These are phyloP conservation scores for Mycena galopus DNA, from an alignment of 768 basidiomycete species.

Conservation along the genomic window DNA sequence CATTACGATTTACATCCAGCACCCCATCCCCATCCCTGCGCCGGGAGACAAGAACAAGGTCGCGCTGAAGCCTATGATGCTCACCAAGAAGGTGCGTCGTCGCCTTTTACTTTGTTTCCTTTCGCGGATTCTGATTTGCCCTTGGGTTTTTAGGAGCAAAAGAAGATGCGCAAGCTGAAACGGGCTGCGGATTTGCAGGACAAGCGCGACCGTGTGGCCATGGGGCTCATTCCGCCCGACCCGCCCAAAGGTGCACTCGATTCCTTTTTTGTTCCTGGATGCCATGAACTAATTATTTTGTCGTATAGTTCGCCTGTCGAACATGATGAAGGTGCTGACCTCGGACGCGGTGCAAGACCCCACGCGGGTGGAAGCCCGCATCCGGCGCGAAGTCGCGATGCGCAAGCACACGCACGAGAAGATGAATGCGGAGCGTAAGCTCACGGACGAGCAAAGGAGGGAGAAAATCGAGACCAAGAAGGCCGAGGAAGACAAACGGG, in stretches of 20 bases:
- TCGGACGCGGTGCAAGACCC: slow-evolving; percentile 98
- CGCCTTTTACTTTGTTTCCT: background rate
- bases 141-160: slow-evolving; percentile 76
- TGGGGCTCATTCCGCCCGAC: slow-evolving; percentile 96
- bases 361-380: slow-evolving; percentile 95
- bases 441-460: slow-evolving; percentile 89
- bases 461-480: slow-evolving; percentile 93
- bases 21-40: slow-evolving; percentile 96
- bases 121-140: background rate
- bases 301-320: slow-evolving; percentile 85
- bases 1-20: slow-evolving; percentile 93
- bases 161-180: slow-evolving; percentile 95
- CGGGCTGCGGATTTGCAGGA: slow-evolving; percentile 93
- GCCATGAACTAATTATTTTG: slow-evolving; percentile 16
- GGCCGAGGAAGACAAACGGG: slow-evolving; percentile 89
- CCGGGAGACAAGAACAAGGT: slow-evolving; percentile 88
- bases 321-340: slow-evolving; percentile 97
- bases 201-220: slow-evolving; percentile 92
- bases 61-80: slow-evolving; percentile 86
- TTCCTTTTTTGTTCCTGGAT: background rate
- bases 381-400: slow-evolving; percentile 92
- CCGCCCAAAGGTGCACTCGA: slow-evolving; percentile 84
- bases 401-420: slow-evolving; percentile 92
- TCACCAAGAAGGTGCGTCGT: slow-evolving; percentile 90
- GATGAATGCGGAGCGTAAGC: slow-evolving; percentile 92